These are phyloP conservation scores for Moesziomyces parantarcticus DNA, from an alignment of 1,284 basidiomycete species.

Conservation along the genomic window DNA sequence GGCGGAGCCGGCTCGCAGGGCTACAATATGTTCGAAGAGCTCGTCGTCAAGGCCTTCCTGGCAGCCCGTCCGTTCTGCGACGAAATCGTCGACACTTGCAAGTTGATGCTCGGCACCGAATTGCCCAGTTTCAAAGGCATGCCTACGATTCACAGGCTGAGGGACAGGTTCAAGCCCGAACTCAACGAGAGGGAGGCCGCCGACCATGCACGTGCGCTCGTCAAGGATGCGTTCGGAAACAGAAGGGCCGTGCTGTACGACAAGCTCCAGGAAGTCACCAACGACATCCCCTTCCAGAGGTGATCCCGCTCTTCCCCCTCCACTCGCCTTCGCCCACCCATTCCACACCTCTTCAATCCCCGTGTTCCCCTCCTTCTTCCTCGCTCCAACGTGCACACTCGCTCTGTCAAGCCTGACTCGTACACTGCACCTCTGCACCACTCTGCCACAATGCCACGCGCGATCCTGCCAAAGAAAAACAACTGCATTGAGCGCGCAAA, in stretches of 20 bases:
- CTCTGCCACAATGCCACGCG: too few relatives aligned
- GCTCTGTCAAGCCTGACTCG: too few relatives aligned
- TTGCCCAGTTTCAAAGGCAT: slow-evolving; percentile 97
- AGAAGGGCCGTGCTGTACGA: slow-evolving; percentile 90
- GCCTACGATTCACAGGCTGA: slow-evolving; percentile 79
- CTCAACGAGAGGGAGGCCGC: slow-evolving; percentile 90
- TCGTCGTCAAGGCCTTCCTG: slow-evolving; percentile 95
- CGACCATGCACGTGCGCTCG: slow-evolving; percentile 84
- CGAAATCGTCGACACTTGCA: slow-evolving; percentile 86
- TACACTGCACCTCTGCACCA: too few relatives aligned
- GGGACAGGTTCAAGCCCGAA: slow-evolving; percentile 85
- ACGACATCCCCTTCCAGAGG: slow-evolving; percentile 57
- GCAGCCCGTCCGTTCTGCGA: slow-evolving; percentile 90
- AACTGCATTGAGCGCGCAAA: too few relatives aligned
- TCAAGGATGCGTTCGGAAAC: slow-evolving; percentile 94
- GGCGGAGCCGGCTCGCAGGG: slow-evolving; percentile 92
- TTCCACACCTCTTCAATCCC: too few relatives aligned
- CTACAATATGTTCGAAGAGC: slow-evolving; percentile 90
- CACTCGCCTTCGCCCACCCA: too few relatives aligned
- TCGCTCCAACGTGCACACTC: too few relatives aligned
- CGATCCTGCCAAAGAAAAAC: too few relatives aligned
- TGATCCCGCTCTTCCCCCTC: slow-evolving; percentile 1
- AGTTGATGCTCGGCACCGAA: slow-evolving; percentile 93
- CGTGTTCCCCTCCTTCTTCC: too few relatives aligned
- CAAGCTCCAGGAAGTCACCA: slow-evolving; percentile 70